Base-by-base conservation (phyloP, 1,284 basidiomycete genomes). In the Porodaedalea pini region DNA sequence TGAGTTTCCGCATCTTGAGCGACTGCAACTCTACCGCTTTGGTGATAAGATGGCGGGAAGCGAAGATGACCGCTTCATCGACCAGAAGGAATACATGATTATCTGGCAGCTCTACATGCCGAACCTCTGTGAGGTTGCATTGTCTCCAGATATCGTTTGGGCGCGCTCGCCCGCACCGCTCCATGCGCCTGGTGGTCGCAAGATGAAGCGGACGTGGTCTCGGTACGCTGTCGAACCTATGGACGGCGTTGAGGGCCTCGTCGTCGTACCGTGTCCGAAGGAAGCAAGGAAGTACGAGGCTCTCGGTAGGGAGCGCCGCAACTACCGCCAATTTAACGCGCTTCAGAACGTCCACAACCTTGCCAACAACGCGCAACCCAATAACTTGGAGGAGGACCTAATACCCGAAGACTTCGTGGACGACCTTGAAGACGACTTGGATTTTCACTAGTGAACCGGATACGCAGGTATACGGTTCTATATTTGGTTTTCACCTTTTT, bases 101-200 rank as follows among this genome's bases (percentile, higher is more conserved):
- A 59, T 62, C 17, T 62, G 60, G 60, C 57, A 59, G 21, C 40
- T 55, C 15, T 54, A 56, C 21, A 59, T 59, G 57, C 57, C 60
- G 6, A 44, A 59, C 23, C 53, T 62, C 15, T 43, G 54, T 17
- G 60, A 62, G 37, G 60, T 62, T 10, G 60, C 60, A 13, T 37
- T 62, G 31, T 41, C 54, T 13, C 45, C 51, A 27, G 58, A 62
- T 48, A 49, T 54, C 34, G 43, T 62, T 17, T 62, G 60, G 60
- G 36, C 36, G n/a, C 41, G 44, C 13, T 19, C 47, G 3, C 37
- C 37, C 8, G 19, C 43, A 8, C 37, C 31, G 23, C n/a, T 32
- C 7, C 32, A 25, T 13, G 13, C 43, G 17, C 29, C 47, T 7
- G 36, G 17, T 15, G 54, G 23, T 3, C 36, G 48, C 4, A 36